A percentile compares a stretch with the other conserved stretches of the same genome.
These are phyloP conservation scores for Mastigamoeba balamuthi DNA, from an alignment of 78 protist species.

Conservation along the genomic window DNA sequence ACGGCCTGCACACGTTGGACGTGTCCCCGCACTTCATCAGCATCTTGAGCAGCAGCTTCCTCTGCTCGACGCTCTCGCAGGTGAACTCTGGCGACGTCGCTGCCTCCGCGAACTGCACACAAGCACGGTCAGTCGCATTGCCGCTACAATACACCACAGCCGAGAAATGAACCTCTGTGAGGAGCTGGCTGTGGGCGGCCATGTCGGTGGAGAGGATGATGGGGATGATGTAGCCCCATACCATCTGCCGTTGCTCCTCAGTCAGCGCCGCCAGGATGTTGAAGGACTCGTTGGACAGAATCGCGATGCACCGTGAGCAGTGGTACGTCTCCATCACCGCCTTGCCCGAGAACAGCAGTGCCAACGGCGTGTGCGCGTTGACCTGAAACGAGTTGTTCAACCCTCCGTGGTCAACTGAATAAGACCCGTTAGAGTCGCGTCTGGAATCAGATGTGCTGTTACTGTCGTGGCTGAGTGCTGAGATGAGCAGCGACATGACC, in stretches of 20 bases:
- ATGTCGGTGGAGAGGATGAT: not conserved
- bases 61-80: not conserved
- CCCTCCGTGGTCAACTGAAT: not conserved
- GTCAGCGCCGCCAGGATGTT: no score
- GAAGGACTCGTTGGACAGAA: not conserved
- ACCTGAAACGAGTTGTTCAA: constrained; percentile 9
- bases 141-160: no score
- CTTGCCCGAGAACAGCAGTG: constrained; percentile 15
- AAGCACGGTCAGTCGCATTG: no score
- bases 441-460: no score
- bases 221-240: no score
- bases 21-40: not conserved
- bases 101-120: no score
- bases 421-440: not conserved
- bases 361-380: constrained; percentile 24
- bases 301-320: not conserved
- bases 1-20: not conserved
- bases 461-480: not conserved
- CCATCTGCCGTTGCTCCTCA: no score
- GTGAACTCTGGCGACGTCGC: no score
- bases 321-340: constrained; percentile 19
- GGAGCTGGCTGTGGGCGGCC: not conserved
- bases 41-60: not conserved
- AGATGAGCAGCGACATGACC: not conserved
- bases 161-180: no score